Conservation (phyloP, 192 early-diverging fungal species). For the Haplosporangium gracile region DNA sequence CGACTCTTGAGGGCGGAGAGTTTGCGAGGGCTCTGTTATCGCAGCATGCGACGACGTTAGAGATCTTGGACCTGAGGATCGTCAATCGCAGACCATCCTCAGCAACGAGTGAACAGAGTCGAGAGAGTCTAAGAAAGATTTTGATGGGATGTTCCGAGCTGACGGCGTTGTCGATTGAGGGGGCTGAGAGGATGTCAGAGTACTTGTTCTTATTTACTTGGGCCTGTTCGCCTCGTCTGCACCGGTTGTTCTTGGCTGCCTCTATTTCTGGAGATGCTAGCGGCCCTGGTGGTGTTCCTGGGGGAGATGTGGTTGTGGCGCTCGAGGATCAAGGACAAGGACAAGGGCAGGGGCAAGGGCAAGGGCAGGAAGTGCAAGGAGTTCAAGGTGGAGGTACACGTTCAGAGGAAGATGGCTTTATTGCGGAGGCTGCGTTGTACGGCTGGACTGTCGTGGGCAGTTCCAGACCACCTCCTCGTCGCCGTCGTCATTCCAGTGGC, state of each 20-base stretch:
- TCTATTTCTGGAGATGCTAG: neutral
- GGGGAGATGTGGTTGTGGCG: neutral
- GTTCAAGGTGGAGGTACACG: neutral
- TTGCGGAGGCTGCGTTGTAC: neutral
- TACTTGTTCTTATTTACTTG: slow-evolving; percentile 25
- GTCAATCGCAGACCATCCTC: neutral
- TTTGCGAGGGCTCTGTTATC: slow-evolving; percentile 14
- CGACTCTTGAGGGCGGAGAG: slow-evolving; percentile 5
- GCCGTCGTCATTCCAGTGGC: neutral
- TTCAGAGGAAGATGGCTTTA: neutral
- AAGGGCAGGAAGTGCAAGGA: neutral
- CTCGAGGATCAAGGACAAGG: neutral
- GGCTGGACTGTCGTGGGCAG: neutral
- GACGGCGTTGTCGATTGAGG: slow-evolving; percentile 30
- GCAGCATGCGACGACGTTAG: slow-evolving; percentile 13
- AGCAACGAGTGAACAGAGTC: neutral
- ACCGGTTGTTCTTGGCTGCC: slow-evolving; percentile 14
- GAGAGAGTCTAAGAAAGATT: slow-evolving; percentile 11
- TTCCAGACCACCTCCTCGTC: neutral
- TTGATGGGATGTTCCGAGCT: slow-evolving; percentile 17
- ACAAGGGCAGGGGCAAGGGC: neutral
- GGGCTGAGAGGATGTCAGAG: neutral
- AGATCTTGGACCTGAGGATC: slow-evolving; percentile 25
- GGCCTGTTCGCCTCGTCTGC: slow-evolving; percentile 18
- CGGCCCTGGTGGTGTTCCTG: neutral